Evolutionary conservation across 2,329 filamentous ascomycete genomes (phyloP), one percentile per base, ranked within the genome.

Genomic region (Fusarium scirpi): DNA sequence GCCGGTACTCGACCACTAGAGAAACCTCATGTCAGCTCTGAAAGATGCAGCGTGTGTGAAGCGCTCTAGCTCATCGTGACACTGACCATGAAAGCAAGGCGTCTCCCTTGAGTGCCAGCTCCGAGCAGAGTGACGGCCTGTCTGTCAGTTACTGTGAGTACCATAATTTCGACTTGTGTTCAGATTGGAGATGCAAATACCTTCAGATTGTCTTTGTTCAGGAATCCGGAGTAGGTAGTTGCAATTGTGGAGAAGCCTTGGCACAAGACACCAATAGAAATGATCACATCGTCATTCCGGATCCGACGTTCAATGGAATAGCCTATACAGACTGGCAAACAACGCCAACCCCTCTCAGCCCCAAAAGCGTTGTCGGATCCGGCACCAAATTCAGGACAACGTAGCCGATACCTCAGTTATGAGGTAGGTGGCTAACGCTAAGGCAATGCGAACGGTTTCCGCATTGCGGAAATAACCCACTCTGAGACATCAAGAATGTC

Each of bases 1-100:
- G 22, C 77, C 77, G 54, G 30, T 59, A 40, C 76, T 78, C n/a
- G 77, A 77, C 77, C 77, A 78, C 76, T 78, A 9, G 38, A 25
- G 2, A 20, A 5, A 8, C 12, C 25, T 27, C n/a, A 6, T 27
- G 9, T 52, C n/a, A 52, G 24, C 18, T 16, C 13, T 29, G 18
- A 27, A 24, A 32, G 15, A 13, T n/a, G 15, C 29, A 46, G 29
- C 6, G 5, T 16, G 11, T 12, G 15, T 20, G 24, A 15, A 15
- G 7, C 8, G 18, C 34, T 11, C 7, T 30, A 20, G 24, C 47
- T 16, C 8, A 22, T 38, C 6, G 15, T 51, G 15, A 20, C 22
- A 25, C 65, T 24, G 60, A 77, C 77, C 77, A 78, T 78, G 29
- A 73, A 78, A 3, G 77, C 77, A 44, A 78, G 61, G 3, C 77